Conservation (phyloP, 768 basidiomycete genomes). For the Trametes maxima region DNA sequence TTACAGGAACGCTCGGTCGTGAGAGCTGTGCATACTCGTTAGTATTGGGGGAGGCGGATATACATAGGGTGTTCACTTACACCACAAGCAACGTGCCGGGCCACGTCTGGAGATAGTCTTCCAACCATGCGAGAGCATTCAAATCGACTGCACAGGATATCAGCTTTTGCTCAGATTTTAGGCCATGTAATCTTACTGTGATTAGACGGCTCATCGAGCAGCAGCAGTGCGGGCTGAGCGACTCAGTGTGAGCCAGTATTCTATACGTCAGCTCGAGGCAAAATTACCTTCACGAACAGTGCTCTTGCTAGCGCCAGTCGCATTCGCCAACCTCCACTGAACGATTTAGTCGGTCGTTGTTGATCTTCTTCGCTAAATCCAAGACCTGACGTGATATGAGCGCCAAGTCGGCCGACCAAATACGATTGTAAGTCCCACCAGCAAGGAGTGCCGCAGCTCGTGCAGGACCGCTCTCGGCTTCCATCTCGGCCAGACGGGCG, state of each 20-base stretch:
- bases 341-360: slow-evolving; percentile 75
- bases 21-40: slow-evolving; percentile 57
- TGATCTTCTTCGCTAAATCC: slow-evolving; percentile 93
- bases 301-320: slow-evolving; percentile 93
- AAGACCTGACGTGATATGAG: slow-evolving; percentile 55
- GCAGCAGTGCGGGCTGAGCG: slow-evolving; percentile 64
- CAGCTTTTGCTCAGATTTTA: slow-evolving; percentile 1
- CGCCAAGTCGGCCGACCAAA: neutral
- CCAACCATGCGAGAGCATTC: slow-evolving; percentile 96
- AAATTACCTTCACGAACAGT: slow-evolving; percentile 89
- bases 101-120: slow-evolving; percentile 98
- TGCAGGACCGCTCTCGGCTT: slow-evolving; percentile 96
- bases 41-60: neutral
- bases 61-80: slow-evolving; percentile 45
- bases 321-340: slow-evolving; percentile 99
- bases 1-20: slow-evolving; percentile 95
- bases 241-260: neutral
- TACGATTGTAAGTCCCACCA: slow-evolving; percentile 45
- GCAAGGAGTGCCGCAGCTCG: slow-evolving; percentile 88
- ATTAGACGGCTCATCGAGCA: slow-evolving; percentile 95
- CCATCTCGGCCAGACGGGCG: slow-evolving; percentile 91
- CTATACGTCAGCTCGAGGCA: neutral
- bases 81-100: slow-evolving; percentile 89
- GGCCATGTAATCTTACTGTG: slow-evolving; percentile 61
- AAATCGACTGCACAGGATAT: slow-evolving; percentile 63